Percentiles rank a stretch among this genome's conserved stretches.
phyloP scores from a whole-genome alignment of 306 rosid species.

The Vicia villosa region DNA sequence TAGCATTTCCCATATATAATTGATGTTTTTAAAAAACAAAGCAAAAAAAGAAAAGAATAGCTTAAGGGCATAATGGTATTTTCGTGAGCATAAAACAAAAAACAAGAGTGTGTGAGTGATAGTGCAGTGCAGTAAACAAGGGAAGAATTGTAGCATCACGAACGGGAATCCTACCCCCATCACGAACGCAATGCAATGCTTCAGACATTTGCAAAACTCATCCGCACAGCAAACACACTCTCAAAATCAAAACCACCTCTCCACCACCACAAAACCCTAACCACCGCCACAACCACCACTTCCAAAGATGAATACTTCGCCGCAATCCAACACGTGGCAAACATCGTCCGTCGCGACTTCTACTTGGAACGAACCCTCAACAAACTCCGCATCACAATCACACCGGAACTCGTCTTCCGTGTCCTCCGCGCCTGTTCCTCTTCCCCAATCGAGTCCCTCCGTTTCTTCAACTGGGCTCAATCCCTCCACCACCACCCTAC shows the following conservation, averaged over 20 bases:
- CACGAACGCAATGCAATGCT: slow-evolving; percentile 24
- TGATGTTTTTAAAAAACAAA: too few species aligned
- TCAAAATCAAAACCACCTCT: slow-evolving; percentile 15
- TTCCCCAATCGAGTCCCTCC: slow-evolving; percentile 62
- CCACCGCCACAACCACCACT: not conserved
- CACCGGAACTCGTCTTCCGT: slow-evolving; percentile 87
- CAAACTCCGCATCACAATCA: slow-evolving; percentile 70
- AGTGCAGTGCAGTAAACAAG: too few species aligned
- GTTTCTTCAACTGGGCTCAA: slow-evolving; percentile 93
- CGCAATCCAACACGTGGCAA: slow-evolving; percentile 79
- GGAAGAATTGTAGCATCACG: not conserved
- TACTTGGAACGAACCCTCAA: slow-evolving; percentile 93
- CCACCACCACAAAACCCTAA: slow-evolving; percentile 1
- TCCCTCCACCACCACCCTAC: slow-evolving; percentile 52
- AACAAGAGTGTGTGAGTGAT: not conserved
- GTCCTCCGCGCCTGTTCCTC: slow-evolving; percentile 81
- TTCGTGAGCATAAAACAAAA: too few species aligned
- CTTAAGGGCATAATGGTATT: too few species aligned
- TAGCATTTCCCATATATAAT: too few species aligned
- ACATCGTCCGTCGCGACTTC: slow-evolving; percentile 87
- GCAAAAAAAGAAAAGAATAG: too few species aligned
- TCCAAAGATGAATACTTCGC: slow-evolving; percentile 78
- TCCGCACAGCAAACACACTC: not conserved
- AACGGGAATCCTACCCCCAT: too few species aligned
- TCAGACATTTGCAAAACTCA: slow-evolving; percentile 12